These are phyloP conservation scores for Colletotrichum destructivum DNA, from an alignment of 2,329 filamentous ascomycete genomes.

Conservation along the genomic window DNA sequence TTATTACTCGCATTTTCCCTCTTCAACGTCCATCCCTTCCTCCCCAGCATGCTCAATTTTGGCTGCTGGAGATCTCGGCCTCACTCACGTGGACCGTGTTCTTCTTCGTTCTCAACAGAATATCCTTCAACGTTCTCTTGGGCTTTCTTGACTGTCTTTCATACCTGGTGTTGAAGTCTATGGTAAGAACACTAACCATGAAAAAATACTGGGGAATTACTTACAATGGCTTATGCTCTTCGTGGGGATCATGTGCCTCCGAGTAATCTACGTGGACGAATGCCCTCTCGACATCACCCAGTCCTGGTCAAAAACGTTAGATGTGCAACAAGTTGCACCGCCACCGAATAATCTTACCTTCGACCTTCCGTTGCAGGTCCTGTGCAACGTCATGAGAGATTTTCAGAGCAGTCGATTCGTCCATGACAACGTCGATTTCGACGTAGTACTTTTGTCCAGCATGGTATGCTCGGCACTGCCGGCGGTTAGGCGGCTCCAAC, in stretches of 20 bases:
- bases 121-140: conserved; percentile 52
- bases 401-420: conserved; percentile 67
- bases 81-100: conserved; percentile 30
- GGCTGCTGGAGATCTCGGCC: conserved; percentile 24
- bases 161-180: conserved; percentile 33
- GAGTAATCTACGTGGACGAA: conserved; percentile 63
- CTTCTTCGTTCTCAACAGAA: conserved; percentile 46
- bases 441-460: conserved; percentile 74
- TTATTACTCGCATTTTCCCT: conserved; percentile 5
- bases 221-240: conserved; percentile 59
- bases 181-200: conserved; percentile 36
- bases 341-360: conserved; percentile 55
- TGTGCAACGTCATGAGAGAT: conserved; percentile 74
- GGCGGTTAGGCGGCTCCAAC: conserved; percentile 29
- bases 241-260: conserved; percentile 53
- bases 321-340: background rate
- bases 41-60: conserved; percentile 11
- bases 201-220: background rate
- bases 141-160: conserved; percentile 49
- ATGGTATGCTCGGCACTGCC: conserved; percentile 70
- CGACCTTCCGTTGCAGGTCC: conserved; percentile 72
- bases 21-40: conserved; percentile 2
- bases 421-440: conserved; percentile 74
- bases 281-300: conserved; percentile 59
- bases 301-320: conserved; percentile 41